Evolutionary conservation across 805 yeast species (phyloP).

Genomic region (Grigorovia yakushimaensis): DNA sequence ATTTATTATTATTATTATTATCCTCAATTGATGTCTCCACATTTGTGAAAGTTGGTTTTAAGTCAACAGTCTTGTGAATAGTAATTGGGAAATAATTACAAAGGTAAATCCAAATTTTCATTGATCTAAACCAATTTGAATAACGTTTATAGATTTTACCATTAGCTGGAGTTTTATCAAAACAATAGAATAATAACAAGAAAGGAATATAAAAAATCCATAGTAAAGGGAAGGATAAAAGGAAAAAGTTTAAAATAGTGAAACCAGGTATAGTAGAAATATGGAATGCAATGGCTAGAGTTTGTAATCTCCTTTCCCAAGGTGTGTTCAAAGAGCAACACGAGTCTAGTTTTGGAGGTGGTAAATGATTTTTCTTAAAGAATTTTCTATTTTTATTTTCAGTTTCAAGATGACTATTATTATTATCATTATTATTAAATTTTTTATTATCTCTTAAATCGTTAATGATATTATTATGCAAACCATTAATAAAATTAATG

Average conservation of each 20-base stretch:
- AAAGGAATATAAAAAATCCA: conserved; percentile 69
- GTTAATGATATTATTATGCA: not conserved
- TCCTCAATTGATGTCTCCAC: too few species aligned
- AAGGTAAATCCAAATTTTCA: conserved; percentile 59
- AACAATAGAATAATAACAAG: conserved; percentile 39
- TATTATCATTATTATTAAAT: not conserved
- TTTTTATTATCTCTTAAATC: not conserved
- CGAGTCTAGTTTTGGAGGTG: conserved; percentile 3
- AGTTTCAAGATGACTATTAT: not conserved
- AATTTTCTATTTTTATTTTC: not conserved
- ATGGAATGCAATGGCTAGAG: conserved; percentile 64
- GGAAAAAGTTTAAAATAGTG: conserved; percentile 42
- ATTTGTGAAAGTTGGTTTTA: conserved; percentile 64
- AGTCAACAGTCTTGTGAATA: conserved; percentile 55
- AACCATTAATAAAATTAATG: not conserved
- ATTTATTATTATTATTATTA: too few species aligned
- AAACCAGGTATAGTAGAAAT: conserved; percentile 51
- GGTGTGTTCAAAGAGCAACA: conserved; percentile 51
- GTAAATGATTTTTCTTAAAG: not conserved
- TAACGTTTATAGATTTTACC: conserved; percentile 57
- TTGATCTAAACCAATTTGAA: conserved; percentile 46
- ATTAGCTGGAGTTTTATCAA: conserved; percentile 62
- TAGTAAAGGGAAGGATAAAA: conserved; percentile 47
- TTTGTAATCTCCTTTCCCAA: conserved; percentile 48
- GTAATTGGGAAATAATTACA: conserved; percentile 72